These are phyloP conservation scores for Ogataea paraovalis DNA, from an alignment of 805 yeast species.

Conservation along the genomic window DNA sequence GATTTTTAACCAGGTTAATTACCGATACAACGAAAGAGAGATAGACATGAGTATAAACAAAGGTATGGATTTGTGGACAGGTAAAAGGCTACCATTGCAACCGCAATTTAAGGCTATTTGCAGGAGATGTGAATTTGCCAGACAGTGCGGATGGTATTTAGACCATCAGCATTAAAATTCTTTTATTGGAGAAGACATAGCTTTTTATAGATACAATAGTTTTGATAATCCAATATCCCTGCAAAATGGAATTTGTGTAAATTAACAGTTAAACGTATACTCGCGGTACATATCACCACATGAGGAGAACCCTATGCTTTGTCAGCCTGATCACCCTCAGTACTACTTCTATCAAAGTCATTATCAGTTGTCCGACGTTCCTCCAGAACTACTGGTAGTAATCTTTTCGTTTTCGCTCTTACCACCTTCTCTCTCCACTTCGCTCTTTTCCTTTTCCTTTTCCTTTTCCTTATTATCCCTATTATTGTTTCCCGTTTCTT, in stretches of 20 bases:
- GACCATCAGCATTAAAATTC: slow-evolving; percentile 2
- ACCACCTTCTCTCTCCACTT: too few relatives aligned
- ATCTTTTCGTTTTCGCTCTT: too few relatives aligned
- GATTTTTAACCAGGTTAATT: slow-evolving; percentile 39
- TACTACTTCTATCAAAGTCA: background rate
- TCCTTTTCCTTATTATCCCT: too few relatives aligned
- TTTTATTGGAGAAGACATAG: background rate
- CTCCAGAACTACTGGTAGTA: too few relatives aligned
- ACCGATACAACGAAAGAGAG: slow-evolving; percentile 33
- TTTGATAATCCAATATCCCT: background rate
- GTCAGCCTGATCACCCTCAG: background rate
- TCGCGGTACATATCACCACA: too few relatives aligned
- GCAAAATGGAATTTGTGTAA: too few relatives aligned
- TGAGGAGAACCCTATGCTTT: too few relatives aligned
- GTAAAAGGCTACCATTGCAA: slow-evolving; percentile 46
- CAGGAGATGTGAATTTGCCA: slow-evolving; percentile 49
- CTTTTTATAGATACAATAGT: background rate
- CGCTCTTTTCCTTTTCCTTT: background rate
- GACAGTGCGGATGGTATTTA: slow-evolving; percentile 38
- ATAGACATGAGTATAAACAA: slow-evolving; percentile 29
- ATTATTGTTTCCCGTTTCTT: background rate
- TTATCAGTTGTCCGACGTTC: too few relatives aligned
- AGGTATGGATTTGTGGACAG: slow-evolving; percentile 55
- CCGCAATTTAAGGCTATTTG: slow-evolving; percentile 43
- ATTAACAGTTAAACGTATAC: too few relatives aligned